A percentile compares a stretch with the other conserved stretches of the same genome.
phyloP scores from a whole-genome alignment of 2,329 filamentous ascomycete genomes.

The Tolypocladium ovalisporum region DNA sequence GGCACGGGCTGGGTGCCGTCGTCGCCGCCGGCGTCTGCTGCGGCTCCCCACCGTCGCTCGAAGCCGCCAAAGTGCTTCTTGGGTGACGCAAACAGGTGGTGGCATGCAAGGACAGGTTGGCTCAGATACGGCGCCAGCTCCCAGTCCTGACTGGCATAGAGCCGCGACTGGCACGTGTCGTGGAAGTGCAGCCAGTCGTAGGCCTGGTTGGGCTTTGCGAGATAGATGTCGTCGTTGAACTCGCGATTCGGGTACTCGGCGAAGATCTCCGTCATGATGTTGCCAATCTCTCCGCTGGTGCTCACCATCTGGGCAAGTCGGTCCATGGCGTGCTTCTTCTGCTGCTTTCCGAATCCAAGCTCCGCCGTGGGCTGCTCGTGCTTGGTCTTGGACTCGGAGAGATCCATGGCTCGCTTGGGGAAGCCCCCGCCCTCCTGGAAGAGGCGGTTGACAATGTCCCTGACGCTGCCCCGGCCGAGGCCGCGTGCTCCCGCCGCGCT shows the following conservation, averaged over 20 bases:
- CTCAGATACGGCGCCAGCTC: constrained; percentile 81
- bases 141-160: constrained; percentile 85
- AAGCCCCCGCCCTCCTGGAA: constrained; percentile 74
- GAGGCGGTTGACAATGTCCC: constrained; percentile 67
- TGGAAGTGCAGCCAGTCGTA: constrained; percentile 97
- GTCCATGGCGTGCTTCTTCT: constrained; percentile 62
- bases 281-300: constrained; percentile 66
- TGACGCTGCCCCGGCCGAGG: constrained; percentile 58
- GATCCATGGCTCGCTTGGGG: constrained; percentile 41
- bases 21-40: constrained; percentile 28
- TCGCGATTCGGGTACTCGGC: constrained; percentile 74
- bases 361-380: constrained; percentile 47
- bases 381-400: constrained; percentile 28
- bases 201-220: constrained; percentile 76
- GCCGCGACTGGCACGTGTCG: constrained; percentile 65
- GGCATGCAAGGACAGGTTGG: constrained; percentile 79
- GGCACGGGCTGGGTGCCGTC: constrained; percentile 48
- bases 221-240: constrained; percentile 85
- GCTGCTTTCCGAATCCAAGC: constrained; percentile 61
- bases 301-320: constrained; percentile 67
- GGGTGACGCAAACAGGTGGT: constrained; percentile 77
- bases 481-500: constrained; percentile 63
- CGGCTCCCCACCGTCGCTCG: constrained; percentile 32
- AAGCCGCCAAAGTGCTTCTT: constrained; percentile 35
- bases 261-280: constrained; percentile 76